phyloP scores from a whole-genome alignment of 2,329 filamentous ascomycete genomes.

The Cryoendolithus antarcticus region DNA sequence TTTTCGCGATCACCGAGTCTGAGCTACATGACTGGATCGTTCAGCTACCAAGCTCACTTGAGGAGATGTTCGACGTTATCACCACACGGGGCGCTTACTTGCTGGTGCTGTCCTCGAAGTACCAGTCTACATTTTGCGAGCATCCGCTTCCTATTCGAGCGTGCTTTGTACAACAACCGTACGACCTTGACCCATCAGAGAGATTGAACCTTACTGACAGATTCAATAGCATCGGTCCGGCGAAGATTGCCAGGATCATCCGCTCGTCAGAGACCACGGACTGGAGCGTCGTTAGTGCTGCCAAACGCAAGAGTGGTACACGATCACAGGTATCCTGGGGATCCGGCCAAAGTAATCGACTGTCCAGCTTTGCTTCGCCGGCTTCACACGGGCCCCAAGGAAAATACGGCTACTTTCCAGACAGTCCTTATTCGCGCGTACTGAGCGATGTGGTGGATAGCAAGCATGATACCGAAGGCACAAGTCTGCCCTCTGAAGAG shows the following conservation, averaged over 20 bases:
- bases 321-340: too few relatives aligned
- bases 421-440: too few relatives aligned
- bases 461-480: too few relatives aligned
- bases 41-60: neutral
- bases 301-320: too few relatives aligned
- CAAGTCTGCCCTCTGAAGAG: too few relatives aligned
- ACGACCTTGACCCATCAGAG: neutral
- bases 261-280: too few relatives aligned
- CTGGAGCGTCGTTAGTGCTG: too few relatives aligned
- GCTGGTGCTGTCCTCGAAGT: slow-evolving; percentile 3
- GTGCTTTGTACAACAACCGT: slow-evolving; percentile 9
- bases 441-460: too few relatives aligned
- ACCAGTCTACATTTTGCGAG: slow-evolving; percentile 3
- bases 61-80: slow-evolving; percentile 1
- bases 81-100: slow-evolving; percentile 2
- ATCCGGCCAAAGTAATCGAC: too few relatives aligned
- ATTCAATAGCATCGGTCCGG: slow-evolving; percentile 9
- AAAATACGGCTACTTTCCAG: too few relatives aligned
- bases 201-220: neutral
- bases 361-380: too few relatives aligned
- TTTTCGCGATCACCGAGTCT: slow-evolving; percentile 1
- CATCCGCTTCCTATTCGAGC: slow-evolving; percentile 5
- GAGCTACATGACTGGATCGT: neutral
- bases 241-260: slow-evolving; percentile 11
- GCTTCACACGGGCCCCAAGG: too few relatives aligned